Evolutionary conservation across 192 early-diverging fungal species (phyloP).

Genomic region (Podila horticola): DNA sequence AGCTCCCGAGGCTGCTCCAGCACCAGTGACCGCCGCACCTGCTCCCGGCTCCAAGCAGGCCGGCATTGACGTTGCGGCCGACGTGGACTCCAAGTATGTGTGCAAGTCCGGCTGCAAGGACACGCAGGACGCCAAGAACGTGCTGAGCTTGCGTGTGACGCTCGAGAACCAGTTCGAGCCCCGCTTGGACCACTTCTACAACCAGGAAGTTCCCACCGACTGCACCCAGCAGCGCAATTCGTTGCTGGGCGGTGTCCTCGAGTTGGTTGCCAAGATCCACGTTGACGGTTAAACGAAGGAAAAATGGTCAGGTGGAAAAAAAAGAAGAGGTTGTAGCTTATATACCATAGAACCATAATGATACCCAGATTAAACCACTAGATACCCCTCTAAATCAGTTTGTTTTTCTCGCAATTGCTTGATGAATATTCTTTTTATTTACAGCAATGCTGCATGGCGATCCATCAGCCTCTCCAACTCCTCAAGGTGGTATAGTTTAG

Average conservation of each 20-base stretch:
- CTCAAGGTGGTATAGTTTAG: constrained; percentile 22
- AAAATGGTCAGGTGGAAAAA: too few species aligned
- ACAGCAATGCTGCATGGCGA: constrained; percentile 37
- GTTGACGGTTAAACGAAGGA: background rate
- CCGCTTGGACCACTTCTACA: constrained; percentile 4
- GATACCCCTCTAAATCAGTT: background rate
- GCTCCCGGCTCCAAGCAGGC: background rate
- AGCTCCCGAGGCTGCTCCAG: background rate
- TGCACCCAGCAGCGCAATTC: constrained; percentile 5
- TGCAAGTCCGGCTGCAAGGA: constrained; percentile 11
- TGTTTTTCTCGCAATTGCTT: background rate
- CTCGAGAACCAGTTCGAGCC: constrained; percentile 13
- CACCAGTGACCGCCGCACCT: background rate
- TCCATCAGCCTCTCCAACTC: constrained; percentile 44
- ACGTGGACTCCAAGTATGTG: constrained; percentile 5
- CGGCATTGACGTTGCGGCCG: constrained; percentile 3
- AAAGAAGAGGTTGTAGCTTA: background rate
- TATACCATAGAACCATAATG: background rate
- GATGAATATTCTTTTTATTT: background rate
- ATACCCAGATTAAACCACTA: background rate
- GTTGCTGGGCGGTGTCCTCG: constrained; percentile 5
- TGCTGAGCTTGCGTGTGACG: constrained; percentile 4
- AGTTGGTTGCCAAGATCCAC: constrained; percentile 3
- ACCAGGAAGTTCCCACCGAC: constrained; percentile 4
- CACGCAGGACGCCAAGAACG: constrained; percentile 1